Evolutionary conservation across 2,329 filamentous ascomycete species (phyloP).

Genomic region (Hirsutella rhossiliensis): DNA sequence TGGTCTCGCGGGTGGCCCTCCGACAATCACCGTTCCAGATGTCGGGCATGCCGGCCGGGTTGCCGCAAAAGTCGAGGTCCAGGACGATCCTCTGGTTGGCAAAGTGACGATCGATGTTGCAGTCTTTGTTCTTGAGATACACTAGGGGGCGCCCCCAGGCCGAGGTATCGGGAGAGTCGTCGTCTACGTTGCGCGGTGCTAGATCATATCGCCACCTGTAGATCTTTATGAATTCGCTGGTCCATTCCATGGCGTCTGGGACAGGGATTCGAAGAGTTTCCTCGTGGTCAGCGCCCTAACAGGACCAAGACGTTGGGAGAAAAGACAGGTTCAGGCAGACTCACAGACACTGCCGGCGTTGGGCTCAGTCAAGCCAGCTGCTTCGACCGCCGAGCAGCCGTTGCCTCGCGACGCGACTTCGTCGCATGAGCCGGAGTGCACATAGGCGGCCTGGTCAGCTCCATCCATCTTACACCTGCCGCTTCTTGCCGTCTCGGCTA

Average conservation of each 20-base stretch:
- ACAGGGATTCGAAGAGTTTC: too few relatives aligned
- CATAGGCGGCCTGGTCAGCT: constrained; percentile 15
- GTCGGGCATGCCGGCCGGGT: constrained; percentile 40
- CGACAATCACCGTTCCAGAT: constrained; percentile 16
- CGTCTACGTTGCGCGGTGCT: constrained; percentile 21
- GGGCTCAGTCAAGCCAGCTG: constrained; percentile 9
- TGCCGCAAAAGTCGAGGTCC: constrained; percentile 64
- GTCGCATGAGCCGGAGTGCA: constrained; percentile 27
- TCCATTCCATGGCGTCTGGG: constrained; percentile 31
- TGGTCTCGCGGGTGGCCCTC: constrained; percentile 14
- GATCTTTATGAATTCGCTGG: constrained; percentile 25
- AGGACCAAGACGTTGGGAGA: constrained; percentile 3
- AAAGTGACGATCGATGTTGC: constrained; percentile 54
- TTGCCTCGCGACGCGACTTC: constrained; percentile 16
- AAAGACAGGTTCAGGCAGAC: constrained; percentile 29
- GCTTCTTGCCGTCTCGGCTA: constrained; percentile 17
- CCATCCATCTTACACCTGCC: constrained; percentile 23
- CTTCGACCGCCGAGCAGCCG: constrained; percentile 29
- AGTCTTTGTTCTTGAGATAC: constrained; percentile 43
- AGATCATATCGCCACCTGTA: constrained; percentile 23
- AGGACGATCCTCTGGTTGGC: constrained; percentile 59
- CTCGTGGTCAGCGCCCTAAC: neutral
- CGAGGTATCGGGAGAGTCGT: constrained; percentile 43
- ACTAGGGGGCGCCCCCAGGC: constrained; percentile 54
- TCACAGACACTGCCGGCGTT: constrained; percentile 26